A percentile compares a stretch with the other conserved stretches of the same genome.
These are phyloP conservation scores for Paramecium sexaurelia DNA, from an alignment of 73 alveolate species.

Conservation along the genomic window DNA sequence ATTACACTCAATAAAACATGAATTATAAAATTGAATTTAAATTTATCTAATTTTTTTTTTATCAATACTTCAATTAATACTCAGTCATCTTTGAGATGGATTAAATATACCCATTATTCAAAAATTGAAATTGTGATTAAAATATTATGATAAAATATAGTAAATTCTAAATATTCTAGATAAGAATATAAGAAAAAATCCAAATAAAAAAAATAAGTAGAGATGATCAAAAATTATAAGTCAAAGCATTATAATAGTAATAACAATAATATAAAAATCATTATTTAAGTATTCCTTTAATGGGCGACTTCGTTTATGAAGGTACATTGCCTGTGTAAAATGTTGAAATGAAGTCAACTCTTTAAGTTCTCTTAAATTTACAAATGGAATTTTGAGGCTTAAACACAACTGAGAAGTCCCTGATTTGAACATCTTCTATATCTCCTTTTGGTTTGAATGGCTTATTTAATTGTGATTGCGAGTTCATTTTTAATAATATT, in stretches of 20 bases:
- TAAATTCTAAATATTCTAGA: not conserved
- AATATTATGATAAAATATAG: not conserved
- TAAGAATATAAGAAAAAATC: not conserved
- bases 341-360: slow-evolving; percentile 17
- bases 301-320: not conserved
- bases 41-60: too few relatives aligned
- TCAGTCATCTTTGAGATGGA: too few relatives aligned
- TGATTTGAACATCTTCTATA: slow-evolving; percentile 2
- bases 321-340: slow-evolving; percentile 30
- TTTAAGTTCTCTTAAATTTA: not conserved
- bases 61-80: too few relatives aligned
- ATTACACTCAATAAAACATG: too few relatives aligned
- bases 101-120: too few relatives aligned
- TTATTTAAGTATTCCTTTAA: not conserved
- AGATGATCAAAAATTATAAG: not conserved
- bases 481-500: not conserved
- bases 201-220: not conserved
- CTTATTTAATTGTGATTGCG: not conserved
- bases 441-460: slow-evolving; percentile 7
- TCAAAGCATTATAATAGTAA: not conserved
- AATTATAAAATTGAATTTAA: too few relatives aligned
- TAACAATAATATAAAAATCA: not conserved
- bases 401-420: not conserved
- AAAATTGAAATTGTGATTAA: not conserved
- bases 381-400: not conserved